Evolutionary conservation across 2,329 filamentous ascomycete genomes (phyloP).

Genomic region (Colletotrichum scovillei): DNA sequence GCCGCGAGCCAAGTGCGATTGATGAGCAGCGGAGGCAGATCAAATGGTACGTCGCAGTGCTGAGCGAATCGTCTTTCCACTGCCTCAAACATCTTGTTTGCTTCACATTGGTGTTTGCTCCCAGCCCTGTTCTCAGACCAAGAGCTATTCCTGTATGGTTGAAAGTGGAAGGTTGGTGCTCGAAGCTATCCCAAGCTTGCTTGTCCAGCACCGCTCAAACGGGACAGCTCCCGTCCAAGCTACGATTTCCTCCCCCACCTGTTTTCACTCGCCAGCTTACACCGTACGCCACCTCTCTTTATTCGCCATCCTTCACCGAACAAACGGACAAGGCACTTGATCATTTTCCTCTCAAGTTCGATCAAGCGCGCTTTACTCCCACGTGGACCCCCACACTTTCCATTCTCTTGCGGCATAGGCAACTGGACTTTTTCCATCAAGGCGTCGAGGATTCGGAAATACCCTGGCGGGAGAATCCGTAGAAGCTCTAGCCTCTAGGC

Average conservation of each 20-base stretch:
- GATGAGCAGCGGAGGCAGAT: conserved; percentile 17
- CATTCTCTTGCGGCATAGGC: background rate
- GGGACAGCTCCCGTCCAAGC: conserved; percentile 10
- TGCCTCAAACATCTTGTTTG: background rate
- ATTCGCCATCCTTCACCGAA: conserved; percentile 16
- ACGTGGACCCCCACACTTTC: conserved; percentile 22
- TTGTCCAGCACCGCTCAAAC: background rate
- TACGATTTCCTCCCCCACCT: background rate
- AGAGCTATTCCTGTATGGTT: background rate
- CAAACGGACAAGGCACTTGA: conserved; percentile 7
- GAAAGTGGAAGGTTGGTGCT: conserved; percentile 3
- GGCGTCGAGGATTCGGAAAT: background rate
- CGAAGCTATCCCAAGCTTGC: background rate
- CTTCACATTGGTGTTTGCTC: background rate
- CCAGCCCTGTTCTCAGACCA: background rate
- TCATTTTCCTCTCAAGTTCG: background rate
- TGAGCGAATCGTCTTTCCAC: conserved; percentile 15
- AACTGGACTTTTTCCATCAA: background rate
- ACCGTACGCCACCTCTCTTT: background rate
- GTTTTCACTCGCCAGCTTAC: background rate
- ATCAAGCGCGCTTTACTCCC: conserved; percentile 6
- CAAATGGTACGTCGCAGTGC: conserved; percentile 24
- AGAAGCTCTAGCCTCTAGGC: conserved; percentile 13
- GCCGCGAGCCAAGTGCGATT: conserved; percentile 20
- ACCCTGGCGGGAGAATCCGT: conserved; percentile 7